phyloP scores from a whole-genome alignment of 352 stramenopile species.

The Phytophthora podocarpi region DNA sequence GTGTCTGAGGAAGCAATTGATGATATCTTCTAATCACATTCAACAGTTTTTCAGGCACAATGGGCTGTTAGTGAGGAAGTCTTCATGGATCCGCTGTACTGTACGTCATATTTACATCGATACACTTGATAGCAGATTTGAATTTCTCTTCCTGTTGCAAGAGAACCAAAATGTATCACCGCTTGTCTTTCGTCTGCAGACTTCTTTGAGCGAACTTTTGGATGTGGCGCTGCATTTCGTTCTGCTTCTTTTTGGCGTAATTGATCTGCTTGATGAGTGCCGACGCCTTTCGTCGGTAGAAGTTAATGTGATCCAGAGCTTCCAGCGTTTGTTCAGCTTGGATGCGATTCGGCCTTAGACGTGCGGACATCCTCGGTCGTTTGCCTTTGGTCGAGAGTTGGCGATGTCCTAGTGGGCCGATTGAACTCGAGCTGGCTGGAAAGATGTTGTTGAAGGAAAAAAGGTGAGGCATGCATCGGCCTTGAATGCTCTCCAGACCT shows the following conservation, averaged over 20 bases:
- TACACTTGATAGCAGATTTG: slow-evolving; percentile 1
- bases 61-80: background rate
- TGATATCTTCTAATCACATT: background rate
- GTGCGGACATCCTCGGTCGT: slow-evolving; percentile 4
- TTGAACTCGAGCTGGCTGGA: slow-evolving; percentile 14
- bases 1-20: no score
- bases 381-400: slow-evolving; percentile 15
- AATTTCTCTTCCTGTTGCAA: background rate
- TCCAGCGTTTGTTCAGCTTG: slow-evolving; percentile 60
- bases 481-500: slow-evolving; percentile 10
- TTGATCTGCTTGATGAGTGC: slow-evolving; percentile 75
- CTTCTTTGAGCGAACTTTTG: slow-evolving; percentile 63
- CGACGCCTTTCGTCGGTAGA: slow-evolving; percentile 65
- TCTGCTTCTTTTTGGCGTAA: slow-evolving; percentile 61
- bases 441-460: slow-evolving; percentile 51
- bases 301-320: slow-evolving; percentile 63
- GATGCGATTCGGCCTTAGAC: slow-evolving; percentile 31
- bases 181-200: slow-evolving; percentile 39
- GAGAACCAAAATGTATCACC: slow-evolving; percentile 8
- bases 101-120: slow-evolving; percentile 31
- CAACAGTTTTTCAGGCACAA: no score
- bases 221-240: slow-evolving; percentile 71
- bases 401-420: background rate
- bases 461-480: slow-evolving; percentile 48
- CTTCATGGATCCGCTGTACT: slow-evolving; percentile 12